Evolutionary conservation across 192 early-diverging fungal species (phyloP), one percentile per base, ranked within the genome.

Genomic region (Backusella tuberculispora): DNA sequence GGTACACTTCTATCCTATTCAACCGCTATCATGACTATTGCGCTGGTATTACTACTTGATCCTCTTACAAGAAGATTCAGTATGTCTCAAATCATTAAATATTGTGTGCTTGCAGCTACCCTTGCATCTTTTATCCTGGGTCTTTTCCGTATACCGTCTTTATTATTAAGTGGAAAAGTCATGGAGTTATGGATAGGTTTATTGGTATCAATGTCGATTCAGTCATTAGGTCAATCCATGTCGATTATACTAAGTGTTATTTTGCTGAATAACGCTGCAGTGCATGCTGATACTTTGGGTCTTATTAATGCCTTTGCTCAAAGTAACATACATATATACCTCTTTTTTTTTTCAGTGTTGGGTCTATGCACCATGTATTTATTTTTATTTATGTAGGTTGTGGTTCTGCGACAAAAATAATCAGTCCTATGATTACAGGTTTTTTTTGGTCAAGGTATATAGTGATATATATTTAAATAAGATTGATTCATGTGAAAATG

Each of bases 241-340:
- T 75, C 80, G 0, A 86, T 84, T 56, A 87, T 86, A 0, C 67
- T 78, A 8, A 66, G 75, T 21, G 86, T 82, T 68, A 71, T 87
- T 42, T 71, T 88, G 70, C 67, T 90, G 26, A 84, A 72, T 40
- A 87, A 88, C 40, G 81, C 86, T 1, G 81, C 84, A 0, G 79
- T 83, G 8, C 37, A 76, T 13, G 46, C 67, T 13, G 45, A 81
- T 45, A 68, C 80, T 34, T 74, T 88, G 14, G 88, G 89, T 8
- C 78, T 84, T 10, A 76, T 90, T n/a, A 90, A 90, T 70, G 89
- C 87, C 4, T 80, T 89, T 44, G 81, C 79, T 15, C 88, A 89
- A 69, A 75, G 80, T 72, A 74, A 72, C 2, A 34, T 34, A 34
- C n/a, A 21, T 19, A 24, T 43, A 43, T 10, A 43, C 6, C 8